Conservation (phyloP, 345 rosid genomes). For the Lagerstroemia speciosa region DNA sequence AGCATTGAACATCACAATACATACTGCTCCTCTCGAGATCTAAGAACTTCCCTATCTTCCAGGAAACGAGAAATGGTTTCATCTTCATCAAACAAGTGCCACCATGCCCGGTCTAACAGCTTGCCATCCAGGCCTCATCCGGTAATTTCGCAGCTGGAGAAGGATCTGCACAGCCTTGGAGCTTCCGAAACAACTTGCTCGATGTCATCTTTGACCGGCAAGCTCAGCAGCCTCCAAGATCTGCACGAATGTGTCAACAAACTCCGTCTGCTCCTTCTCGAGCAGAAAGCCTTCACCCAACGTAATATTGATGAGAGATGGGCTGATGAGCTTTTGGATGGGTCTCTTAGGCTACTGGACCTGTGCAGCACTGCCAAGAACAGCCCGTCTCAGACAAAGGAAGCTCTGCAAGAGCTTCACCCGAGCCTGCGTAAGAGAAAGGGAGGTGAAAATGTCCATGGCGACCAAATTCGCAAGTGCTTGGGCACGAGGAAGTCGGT, state of each 20-base stretch:
- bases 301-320: slow-evolving; percentile 6
- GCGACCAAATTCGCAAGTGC: slow-evolving; percentile 32
- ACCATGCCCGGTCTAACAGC: slow-evolving; percentile 26
- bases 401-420: slow-evolving; percentile 19
- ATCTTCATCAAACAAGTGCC: background rate
- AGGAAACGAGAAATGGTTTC: slow-evolving; percentile 2
- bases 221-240: slow-evolving; percentile 12
- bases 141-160: slow-evolving; percentile 17
- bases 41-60: background rate
- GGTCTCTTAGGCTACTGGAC: slow-evolving; percentile 22
- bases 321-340: slow-evolving; percentile 15
- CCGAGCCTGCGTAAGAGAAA: slow-evolving; percentile 17
- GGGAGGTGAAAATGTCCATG: slow-evolving; percentile 2
- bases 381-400: slow-evolving; percentile 17
- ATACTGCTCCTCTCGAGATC: background rate
- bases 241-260: slow-evolving; percentile 20
- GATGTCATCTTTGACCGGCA: slow-evolving; percentile 8
- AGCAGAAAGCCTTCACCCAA: slow-evolving; percentile 13
- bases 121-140: slow-evolving; percentile 33
- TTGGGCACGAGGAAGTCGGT: slow-evolving; percentile 30
- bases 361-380: slow-evolving; percentile 15
- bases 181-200: slow-evolving; percentile 14
- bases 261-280: slow-evolving; percentile 14
- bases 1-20: background rate
- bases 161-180: slow-evolving; percentile 21